Evolutionary conservation across 257 asterid species (phyloP), one percentile per base, ranked within the genome.

Genomic region (Nyctanthes arbortristis): DNA sequence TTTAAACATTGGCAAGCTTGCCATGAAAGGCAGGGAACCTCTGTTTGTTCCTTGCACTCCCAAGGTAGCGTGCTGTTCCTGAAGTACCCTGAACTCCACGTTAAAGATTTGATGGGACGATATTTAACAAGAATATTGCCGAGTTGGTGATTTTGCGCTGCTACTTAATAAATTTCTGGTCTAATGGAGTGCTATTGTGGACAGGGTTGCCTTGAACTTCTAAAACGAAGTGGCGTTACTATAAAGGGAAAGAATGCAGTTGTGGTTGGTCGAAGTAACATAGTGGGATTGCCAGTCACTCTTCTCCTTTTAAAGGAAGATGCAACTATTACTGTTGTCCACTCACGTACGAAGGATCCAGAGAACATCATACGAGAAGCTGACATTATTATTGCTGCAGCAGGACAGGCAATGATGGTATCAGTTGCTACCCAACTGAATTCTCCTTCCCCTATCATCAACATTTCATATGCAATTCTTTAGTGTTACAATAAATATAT

Each of bases 1-100:
- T 67, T 79, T 87, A 33, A 89, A 93, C 83, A 89, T 93, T 63
- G 97, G 99, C 73, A 91, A 91, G 82, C 89, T 93, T 79, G 97
- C 99, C n/a, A 93, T 93, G 99, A 93, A 89, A 77, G 97, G 97
- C 83, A 84, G 96, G 84, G 90, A 91, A 66, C 99, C 99, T 60
- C 71, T 91, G 63, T 93, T 89, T 79, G 87, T 81, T 77, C 99
- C 99, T 37, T 91, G 97, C 91, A 91, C 96, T 56, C 99, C 99
- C 49, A 91, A 89, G 97, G 99, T 87, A 80, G 35, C 69, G 43
- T 61, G 60, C n/a, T 27, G 4, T 32, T 32, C 27, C 31, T 27
- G 29, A 25, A 31, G 47, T 60, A 24, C 59, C 45, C 63, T 47
- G 25, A 47, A 11, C 7, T 47, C 28, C 14, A 18, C 13, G 18